Evolutionary conservation across 257 asterid genomes (phyloP), one percentile per base, ranked within the genome.

Genomic region (Verbena officinalis): DNA sequence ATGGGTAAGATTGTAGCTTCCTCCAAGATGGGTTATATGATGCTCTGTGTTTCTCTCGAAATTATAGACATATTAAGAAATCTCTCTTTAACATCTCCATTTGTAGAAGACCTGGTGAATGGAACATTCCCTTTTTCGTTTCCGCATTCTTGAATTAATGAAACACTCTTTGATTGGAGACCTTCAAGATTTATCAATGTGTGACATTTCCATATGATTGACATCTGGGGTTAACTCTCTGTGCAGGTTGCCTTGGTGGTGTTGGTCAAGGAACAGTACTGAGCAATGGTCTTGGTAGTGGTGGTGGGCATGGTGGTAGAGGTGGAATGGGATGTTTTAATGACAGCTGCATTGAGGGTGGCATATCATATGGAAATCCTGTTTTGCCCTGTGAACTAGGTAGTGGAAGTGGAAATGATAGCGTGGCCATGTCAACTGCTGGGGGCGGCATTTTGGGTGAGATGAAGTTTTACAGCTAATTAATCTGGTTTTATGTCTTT

Each of bases 251-350:
- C 81, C 80, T 43, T 40, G 96, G 96, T 24, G 99, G 99, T 45
- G 33, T 90, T 66, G 99, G 99, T 44, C 89, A 74, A 66, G 99
- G 99, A 42, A 57, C 62, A 48, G 71, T 90, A 65, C 65, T 78
- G 63, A 75, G 75, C 49, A 80, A 70, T 73, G 96, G 95, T 68
- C 78, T 83, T 51, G 91, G 98, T 67, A 82, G 99, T 77, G 97
- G 99, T 60, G 99, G 89, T 55, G 99, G 99, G 40, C 90, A 94
- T 75, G 99, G 99, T 59, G 99, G 99, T 74, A 85, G 75, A 76
- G 99, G 98, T 61, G 98, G 99, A 65, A 72, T 71, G 82, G 96
- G 87, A 22, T 94, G 95, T 87, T 86, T 59, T 48, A 78, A 83
- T 68, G 88, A 64, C 51, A 86, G 81, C 76, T 90, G 96, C 66